Evolutionary conservation across 805 yeast species (phyloP), one percentile per base, ranked within the genome.

Genomic region (Martiniozyma abietophila): DNA sequence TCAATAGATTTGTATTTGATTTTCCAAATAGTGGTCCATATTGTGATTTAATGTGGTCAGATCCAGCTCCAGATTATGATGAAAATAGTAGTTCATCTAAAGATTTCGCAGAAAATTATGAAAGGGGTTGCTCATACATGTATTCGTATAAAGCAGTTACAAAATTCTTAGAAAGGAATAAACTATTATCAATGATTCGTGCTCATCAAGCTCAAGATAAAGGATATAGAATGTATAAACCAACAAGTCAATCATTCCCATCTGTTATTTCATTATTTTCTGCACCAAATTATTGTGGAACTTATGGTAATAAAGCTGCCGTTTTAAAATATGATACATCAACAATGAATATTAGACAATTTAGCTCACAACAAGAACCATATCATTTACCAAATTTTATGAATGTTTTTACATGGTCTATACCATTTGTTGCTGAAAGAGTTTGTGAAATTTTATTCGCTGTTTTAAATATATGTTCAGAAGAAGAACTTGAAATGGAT

Each of bases 171-270:
- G 80, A 80, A 45, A 65, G 75, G 34, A 89, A 85, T 26, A 80
- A 83, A 16, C 61, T 89, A 24, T 62, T 89, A 21, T 80, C 86
- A n/a, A 73, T 89, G 23, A 84, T 89, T 29, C 69, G 98, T 39
- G 97, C 96, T 1, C 98, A 89, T 56, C 96, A 89, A 60, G 96
- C 96, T 1, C 98, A 89, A 58, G 96, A 89, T 57, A 88, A 92
- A 8, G 98, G 98, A 24, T 89, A 88, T 59, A 66, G 96, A 53
- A 92, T 92, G 84, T 89, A 89, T 60, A 80, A 79, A 48, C 74
- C 83, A 45, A 83, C 95, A 2, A 68, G 81, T 4, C 76, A 86
- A 50, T 94, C 94, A 9, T 89, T 89, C 54, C 97, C 96, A 2
- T 74, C 89, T 6, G 67, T 89, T 25, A 71, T 89, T 55, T 86